These are phyloP conservation scores for Vitis hybrid DNA, from an alignment of 177 flowering plant genomes.

Conservation along the genomic window DNA sequence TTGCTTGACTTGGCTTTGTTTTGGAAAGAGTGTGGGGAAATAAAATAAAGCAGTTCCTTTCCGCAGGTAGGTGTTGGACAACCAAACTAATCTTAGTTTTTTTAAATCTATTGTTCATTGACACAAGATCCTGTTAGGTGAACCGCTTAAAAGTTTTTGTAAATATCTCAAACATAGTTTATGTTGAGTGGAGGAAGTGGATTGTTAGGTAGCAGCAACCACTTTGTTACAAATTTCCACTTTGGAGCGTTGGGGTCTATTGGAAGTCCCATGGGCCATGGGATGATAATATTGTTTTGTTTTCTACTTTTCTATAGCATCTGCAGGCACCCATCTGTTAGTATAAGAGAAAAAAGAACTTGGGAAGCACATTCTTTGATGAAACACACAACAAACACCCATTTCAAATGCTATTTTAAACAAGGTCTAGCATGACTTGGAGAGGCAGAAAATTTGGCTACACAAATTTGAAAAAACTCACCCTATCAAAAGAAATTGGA, in stretches of 20 bases:
- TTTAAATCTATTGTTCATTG: not conserved
- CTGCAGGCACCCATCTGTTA: too few species aligned
- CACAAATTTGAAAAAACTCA: too few species aligned
- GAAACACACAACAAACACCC: too few species aligned
- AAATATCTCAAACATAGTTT: not conserved
- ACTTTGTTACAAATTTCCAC: not conserved
- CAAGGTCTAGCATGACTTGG: too few species aligned
- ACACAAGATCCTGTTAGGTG: not conserved
- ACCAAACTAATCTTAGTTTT: not conserved
- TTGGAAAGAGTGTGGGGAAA: not conserved
- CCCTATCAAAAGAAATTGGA: too few species aligned
- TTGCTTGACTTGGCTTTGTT: not conserved
- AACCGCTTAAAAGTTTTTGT: not conserved
- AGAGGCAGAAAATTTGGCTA: too few species aligned
- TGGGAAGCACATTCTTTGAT: too few species aligned
- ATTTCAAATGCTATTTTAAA: too few species aligned
- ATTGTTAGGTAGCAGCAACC: conserved; percentile 13
- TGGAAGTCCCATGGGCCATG: not conserved
- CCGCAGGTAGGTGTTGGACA: not conserved
- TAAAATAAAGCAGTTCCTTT: not conserved
- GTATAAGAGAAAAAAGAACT: too few species aligned
- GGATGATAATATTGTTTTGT: not conserved
- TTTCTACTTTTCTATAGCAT: not conserved
- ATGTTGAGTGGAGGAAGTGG: conserved; percentile 18
- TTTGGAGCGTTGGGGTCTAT: too few species aligned